Evolutionary conservation across 768 basidiomycete genomes (phyloP), one percentile per base, ranked within the genome.

Genomic region (Tricholoma matsutake): DNA sequence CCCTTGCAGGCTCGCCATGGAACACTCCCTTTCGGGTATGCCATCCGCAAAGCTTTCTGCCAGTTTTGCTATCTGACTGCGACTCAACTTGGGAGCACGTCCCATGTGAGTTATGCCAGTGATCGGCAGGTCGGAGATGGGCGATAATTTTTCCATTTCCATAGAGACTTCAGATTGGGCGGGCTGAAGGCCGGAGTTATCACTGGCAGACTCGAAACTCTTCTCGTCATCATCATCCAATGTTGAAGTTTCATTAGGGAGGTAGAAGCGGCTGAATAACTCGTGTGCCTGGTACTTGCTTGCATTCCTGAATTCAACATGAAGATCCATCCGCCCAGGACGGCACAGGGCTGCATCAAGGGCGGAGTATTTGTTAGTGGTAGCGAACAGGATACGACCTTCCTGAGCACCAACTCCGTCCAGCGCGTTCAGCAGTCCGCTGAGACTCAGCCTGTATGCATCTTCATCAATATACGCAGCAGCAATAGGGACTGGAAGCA

Each of bases 351-450:
- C 89, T 1, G 85, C 74, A 62, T 89, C 88, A 29, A 90, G 83
- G 1, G 77, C 72, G 6, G 68, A 67, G 68, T 83, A 86, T 63
- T 81, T 79, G 74, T 90, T 89, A 3, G 88, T 88, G 10, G 88
- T 89, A n/a, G 87, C 87, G 58, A 88, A 88, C 6, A 88, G 74
- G 16, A 90, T 78, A 0, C 87, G 83, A 6, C 88, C 88, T 70
- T 89, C 87, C 65, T 85, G 84, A 0, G 88, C 84, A 1, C 81
- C 82, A 54, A 89, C 79, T 5, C 89, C 88, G 64, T 90, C 88
- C 11, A 90, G 77, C 3, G 85, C 85, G 54, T 87, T 87, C 3
- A 90, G 76, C 9, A 91, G 78, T 22, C 88, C 88, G 45, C 83
- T 86, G 39, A 90, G 78, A 13, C 85, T 86, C 29, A 89, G 68